Evolutionary conservation across 1,284 basidiomycete genomes (phyloP).

Genomic region (Trichosporon ovoides): DNA sequence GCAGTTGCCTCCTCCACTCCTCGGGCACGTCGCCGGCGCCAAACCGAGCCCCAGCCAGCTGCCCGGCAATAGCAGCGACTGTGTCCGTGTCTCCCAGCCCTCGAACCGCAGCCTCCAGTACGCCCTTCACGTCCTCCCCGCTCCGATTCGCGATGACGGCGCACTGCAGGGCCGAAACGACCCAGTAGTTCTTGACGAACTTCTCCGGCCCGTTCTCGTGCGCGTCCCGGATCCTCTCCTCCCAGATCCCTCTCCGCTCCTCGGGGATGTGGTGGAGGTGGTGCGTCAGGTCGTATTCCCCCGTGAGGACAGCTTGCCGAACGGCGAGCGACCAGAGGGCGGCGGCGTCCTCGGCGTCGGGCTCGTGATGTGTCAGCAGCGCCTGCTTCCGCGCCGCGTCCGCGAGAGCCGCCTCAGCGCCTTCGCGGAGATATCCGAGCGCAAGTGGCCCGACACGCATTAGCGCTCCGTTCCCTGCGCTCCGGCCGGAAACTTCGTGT

Average conservation of each 20-base stretch:
- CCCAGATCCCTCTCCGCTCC: not conserved
- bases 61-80: conserved; percentile 8
- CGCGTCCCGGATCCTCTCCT: not conserved
- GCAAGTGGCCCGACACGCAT: conserved; percentile 12
- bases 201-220: not conserved
- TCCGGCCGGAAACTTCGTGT: not conserved
- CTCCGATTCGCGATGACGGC: not conserved
- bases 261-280: not conserved
- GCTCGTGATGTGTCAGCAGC: conserved; percentile 6
- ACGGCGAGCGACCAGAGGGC: conserved; percentile 9
- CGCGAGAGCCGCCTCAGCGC: not conserved
- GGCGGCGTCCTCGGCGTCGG: conserved; percentile 7
- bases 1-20: conserved; percentile 3
- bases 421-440: not conserved
- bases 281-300: not conserved
- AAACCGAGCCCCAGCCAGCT: conserved; percentile 2
- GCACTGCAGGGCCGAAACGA: conserved; percentile 10
- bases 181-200: conserved; percentile 4
- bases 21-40: not conserved
- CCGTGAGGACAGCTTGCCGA: conserved; percentile 5
- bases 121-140: not conserved
- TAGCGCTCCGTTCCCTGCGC: conserved; percentile 5
- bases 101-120: conserved; percentile 5
- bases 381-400: conserved; percentile 3
- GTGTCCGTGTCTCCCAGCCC: conserved; percentile 10